Percentiles rank a stretch among this genome's conserved stretches.
These are phyloP conservation scores for Triticum aestivum DNA, from an alignment of 176 grass and related monocot species.

Conservation along the genomic window DNA sequence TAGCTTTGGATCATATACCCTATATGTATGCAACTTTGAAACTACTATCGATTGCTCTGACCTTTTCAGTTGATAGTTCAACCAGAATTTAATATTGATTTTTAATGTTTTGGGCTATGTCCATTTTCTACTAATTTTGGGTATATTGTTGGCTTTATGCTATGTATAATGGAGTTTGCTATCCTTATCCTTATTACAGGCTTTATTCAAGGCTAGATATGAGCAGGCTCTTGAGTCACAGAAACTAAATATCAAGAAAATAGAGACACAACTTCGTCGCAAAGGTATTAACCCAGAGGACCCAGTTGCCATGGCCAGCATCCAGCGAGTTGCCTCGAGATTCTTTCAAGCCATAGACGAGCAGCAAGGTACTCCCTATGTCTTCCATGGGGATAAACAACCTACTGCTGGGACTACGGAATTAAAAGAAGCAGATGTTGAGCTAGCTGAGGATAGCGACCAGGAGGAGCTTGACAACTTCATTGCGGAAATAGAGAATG, in stretches of 20 bases:
- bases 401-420: slow-evolving; percentile 25
- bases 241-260: slow-evolving; percentile 96
- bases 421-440: slow-evolving; percentile 40
- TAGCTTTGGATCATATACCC: neutral
- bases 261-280: slow-evolving; percentile 82
- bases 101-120: neutral
- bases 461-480: slow-evolving; percentile 95
- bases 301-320: slow-evolving; percentile 94
- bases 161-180: neutral
- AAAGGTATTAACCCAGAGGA: slow-evolving; percentile 98
- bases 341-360: slow-evolving; percentile 97
- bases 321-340: slow-evolving; percentile 85
- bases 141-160: slow-evolving; percentile 25
- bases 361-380: slow-evolving; percentile 91
- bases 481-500: slow-evolving; percentile 89
- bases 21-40: neutral
- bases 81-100: neutral
- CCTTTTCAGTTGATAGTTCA: neutral
- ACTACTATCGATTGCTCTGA: neutral
- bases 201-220: slow-evolving; percentile 98
- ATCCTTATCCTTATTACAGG: slow-evolving; percentile 41
- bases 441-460: slow-evolving; percentile 80
- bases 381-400: slow-evolving; percentile 61
- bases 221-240: slow-evolving; percentile 97
- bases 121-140: slow-evolving; percentile 25